Evolutionary conservation across 495 filamentous ascomycete genomes (phyloP).

Genomic region (Neurospora sp.): DNA sequence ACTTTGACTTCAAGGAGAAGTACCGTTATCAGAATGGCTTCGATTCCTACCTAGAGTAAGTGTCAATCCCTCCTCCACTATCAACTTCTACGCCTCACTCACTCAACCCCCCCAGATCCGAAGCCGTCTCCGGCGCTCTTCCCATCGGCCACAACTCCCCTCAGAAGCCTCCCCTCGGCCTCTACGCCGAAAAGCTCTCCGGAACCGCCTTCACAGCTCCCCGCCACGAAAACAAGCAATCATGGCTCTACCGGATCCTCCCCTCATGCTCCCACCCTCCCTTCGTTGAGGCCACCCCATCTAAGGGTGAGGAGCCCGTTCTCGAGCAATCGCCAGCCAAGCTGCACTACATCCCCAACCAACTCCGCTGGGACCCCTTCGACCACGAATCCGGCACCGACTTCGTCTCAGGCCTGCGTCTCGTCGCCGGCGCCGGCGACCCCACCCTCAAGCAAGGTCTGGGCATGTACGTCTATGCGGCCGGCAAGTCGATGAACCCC

Average conservation of each 20-base stretch:
- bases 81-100: neutral
- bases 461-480: conserved; percentile 75
- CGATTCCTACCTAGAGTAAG: conserved; percentile 52
- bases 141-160: conserved; percentile 70
- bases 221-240: conserved; percentile 76
- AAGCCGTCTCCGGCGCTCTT: conserved; percentile 37
- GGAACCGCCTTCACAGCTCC: conserved; percentile 91
- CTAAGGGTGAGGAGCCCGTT: conserved; percentile 3
- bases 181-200: conserved; percentile 90
- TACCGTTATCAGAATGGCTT: conserved; percentile 63
- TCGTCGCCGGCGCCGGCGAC: conserved; percentile 76
- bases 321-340: conserved; percentile 12
- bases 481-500: conserved; percentile 68
- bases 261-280: conserved; percentile 73
- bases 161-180: conserved; percentile 72
- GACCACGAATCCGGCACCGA: conserved; percentile 56
- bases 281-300: conserved; percentile 42
- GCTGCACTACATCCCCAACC: conserved; percentile 71
- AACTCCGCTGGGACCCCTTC: conserved; percentile 87
- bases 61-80: neutral
- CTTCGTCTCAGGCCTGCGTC: conserved; percentile 67
- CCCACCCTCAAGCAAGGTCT: conserved; percentile 71
- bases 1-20: conserved; percentile 44
- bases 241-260: conserved; percentile 90
- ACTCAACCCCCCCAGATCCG: conserved; percentile 23